Evolutionary conservation across 2,329 filamentous ascomycete species (phyloP), one percentile per base, ranked within the genome.

Genomic region (Xylariales sp.): DNA sequence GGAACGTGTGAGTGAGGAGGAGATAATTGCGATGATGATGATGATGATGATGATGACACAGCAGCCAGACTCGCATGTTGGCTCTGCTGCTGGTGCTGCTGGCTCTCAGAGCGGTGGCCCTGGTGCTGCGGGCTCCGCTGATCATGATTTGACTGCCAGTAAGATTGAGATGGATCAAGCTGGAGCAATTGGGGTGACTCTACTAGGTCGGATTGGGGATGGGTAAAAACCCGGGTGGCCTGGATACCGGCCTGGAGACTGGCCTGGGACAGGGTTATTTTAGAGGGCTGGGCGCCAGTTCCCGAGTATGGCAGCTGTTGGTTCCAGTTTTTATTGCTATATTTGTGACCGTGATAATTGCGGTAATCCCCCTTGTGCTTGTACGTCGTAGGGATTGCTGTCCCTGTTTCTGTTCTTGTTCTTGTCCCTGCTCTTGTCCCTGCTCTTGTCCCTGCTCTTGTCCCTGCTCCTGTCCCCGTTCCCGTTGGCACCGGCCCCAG

Each of bases 151-250:
- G 30, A 34, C 43, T 43, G 46, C 65, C 52, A 32, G 52, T 54
- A 63, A 64, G 64, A 69, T 62, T 66, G 66, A 49, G 55, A 70
- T 65, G 65, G 68, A 45, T 65, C 68, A 43, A 68, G 57, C 53
- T 69, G 69, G 62, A 23, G 64, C 46, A 8, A 50, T 53, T 46
- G 56, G 56, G 60, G 28, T 14, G 53, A 23, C 43, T 32, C 30
- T 28, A 49, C 67, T 71, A 69, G 62, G 16, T 49, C 67, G 9
- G 64, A 64, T 69, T 64, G 69, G 69, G 69, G 10, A 71, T 68
- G 64, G 62, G 10, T 16, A 3, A 8, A 7, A 8, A 4, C 6
- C 49, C 59, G 58, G 39, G 39, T 41, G 8, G 32, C 32, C 32
- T 34, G 32, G 23, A 23, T 23, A 23, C 34, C 9, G 34, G 34